phyloP scores from a whole-genome alignment of 1,284 basidiomycete genomes.

The Sutorius eximius region DNA sequence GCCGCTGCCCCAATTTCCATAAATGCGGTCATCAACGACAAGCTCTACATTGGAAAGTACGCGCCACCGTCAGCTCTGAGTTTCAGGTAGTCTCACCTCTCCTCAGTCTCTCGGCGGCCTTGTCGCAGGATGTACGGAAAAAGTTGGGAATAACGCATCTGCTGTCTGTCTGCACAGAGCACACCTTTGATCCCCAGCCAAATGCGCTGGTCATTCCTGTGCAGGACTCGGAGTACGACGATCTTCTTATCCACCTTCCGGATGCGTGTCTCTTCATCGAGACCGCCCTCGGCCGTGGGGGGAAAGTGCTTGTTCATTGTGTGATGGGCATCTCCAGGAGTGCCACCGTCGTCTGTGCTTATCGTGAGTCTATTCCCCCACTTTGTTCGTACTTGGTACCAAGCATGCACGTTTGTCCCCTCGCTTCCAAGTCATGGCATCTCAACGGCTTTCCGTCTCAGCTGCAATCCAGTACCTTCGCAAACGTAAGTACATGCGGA shows the following conservation, averaged over 20 bases:
- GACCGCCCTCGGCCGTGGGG: constrained; percentile 45
- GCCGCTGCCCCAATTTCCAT: constrained; percentile 29
- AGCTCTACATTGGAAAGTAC: constrained; percentile 58
- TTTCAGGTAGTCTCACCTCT: not conserved
- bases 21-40: constrained; percentile 44
- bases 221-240: constrained; percentile 59
- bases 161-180: constrained; percentile 61
- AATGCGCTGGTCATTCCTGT: constrained; percentile 51
- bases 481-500: constrained; percentile 40
- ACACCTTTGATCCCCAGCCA: constrained; percentile 40
- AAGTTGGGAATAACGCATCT: constrained; percentile 55
- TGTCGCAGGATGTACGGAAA: constrained; percentile 39
- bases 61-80: constrained; percentile 1
- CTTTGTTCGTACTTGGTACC: not conserved
- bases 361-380: constrained; percentile 42
- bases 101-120: constrained; percentile 49
- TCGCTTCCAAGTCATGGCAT: constrained; percentile 51
- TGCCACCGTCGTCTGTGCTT: constrained; percentile 66
- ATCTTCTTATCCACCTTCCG: constrained; percentile 58
- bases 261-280: constrained; percentile 55
- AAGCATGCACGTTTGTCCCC: constrained; percentile 2
- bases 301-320: constrained; percentile 73
- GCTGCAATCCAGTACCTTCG: constrained; percentile 51
- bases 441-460: constrained; percentile 40
- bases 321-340: constrained; percentile 72